Conservation (phyloP, 768 basidiomycete species). For the Dictyophora rubrovolvata region DNA sequence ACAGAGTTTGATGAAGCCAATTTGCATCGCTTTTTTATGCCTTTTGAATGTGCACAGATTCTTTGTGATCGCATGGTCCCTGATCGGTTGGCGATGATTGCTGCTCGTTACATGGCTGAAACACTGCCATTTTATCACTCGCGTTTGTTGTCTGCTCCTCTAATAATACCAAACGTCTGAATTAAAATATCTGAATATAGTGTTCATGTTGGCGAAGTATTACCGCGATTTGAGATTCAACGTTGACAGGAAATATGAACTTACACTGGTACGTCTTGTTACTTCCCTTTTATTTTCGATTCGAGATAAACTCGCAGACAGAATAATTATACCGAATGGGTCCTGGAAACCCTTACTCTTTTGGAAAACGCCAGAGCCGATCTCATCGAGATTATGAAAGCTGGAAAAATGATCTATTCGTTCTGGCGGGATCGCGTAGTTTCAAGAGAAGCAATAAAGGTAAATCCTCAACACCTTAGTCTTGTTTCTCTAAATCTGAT, state of each 20-base stretch:
- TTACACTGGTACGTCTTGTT: neutral
- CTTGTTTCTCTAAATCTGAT: neutral
- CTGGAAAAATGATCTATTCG: neutral
- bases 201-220: neutral
- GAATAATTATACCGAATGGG: neutral
- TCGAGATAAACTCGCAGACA: neutral
- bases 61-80: neutral
- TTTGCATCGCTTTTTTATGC: constrained; percentile 1
- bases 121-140: neutral
- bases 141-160: neutral
- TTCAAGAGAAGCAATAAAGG: neutral
- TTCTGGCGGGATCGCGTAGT: neutral
- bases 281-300: neutral
- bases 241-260: neutral
- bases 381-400: neutral
- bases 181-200: neutral
- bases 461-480: neutral
- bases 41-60: neutral
- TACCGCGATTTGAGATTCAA: neutral
- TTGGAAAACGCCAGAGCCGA: neutral
- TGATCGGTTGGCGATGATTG: neutral
- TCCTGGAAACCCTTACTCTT: neutral
- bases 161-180: neutral
- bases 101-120: neutral
- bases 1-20: neutral